Evolutionary conservation across 768 basidiomycete species (phyloP), one percentile per base, ranked within the genome.

Genomic region (Lactarius vividus): DNA sequence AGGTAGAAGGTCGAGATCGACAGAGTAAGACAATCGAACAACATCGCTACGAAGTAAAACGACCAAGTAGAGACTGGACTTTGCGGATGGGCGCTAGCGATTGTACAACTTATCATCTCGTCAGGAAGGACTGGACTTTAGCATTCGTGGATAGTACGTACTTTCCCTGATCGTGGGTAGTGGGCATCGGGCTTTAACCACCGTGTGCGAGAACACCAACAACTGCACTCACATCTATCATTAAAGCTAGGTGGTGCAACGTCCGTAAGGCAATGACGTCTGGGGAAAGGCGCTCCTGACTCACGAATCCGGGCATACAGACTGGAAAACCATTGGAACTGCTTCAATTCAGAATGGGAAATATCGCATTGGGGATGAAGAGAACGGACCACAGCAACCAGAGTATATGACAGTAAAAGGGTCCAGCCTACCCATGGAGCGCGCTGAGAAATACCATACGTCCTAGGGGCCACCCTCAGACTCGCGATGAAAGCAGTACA

Each of bases 241-340:
- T 53, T 54, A 65, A 49, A 54, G 68, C 35, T 46, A 67, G 35
- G 67, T 64, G 57, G 56, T 55, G 54, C 52, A 60, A 64, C 59
- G 44, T 71, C 62, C 70, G 35, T 39, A 7, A 44, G 59, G 44
- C 58, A n/a, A 56, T 2, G 31, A 11, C 42, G 54, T 35, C 46
- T 20, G 28, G 13, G 40, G 4, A 15, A 39, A 5, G 63, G 56
- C 62, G 69, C 23, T 58, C 62, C 18, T 55, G 42, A 65, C 83
- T 77, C 74, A 84, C 87, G 77, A 61, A 74, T 73, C 69, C 87
- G 80, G 54, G 78, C 70, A 68, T 79, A 81, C 57, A 88, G 66
- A 40, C 84, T 85, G 6, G 82, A 77, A 33, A 85, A 77, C 82
- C 86, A 86, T 76, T 88, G 81, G 35, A 85, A 71, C 88, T 77